Evolutionary conservation across 495 filamentous ascomycete genomes (phyloP), one percentile per base, ranked within the genome.

Genomic region (Aspergillus asperescens): DNA sequence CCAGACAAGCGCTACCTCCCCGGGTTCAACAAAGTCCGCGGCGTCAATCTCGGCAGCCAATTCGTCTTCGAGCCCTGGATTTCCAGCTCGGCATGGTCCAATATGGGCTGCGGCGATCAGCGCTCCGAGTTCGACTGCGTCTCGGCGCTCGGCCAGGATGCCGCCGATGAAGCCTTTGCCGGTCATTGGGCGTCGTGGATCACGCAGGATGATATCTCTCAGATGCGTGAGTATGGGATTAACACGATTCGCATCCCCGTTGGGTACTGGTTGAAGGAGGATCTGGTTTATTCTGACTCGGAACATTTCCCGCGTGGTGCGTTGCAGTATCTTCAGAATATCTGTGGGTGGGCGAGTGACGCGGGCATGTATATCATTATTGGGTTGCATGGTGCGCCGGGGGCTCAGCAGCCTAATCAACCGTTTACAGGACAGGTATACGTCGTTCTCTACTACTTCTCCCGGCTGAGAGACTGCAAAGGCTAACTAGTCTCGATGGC

Each of bases 11-110:
- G 25, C 28, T 48, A 28, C 28, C 29, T 48, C 20, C 32, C 40
- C 3, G 49, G 44, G 7, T 57, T 37, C 32, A 65, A 64, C 54
- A 82, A 81, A 61, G 74, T 86, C 41, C 76, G 80, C 0, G 81
- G 81, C 15, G 81, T 86, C 7, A 82, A 84, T 50, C 67, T 85
- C 5, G 80, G 82, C 27, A 77, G 77, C 7, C 68, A 77, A 7
- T 84, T 84, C 55, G 65, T 82, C 27, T 67, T 84, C 47, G 81
- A 84, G 60, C 78, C 79, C 1, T 84, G 80, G 81, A 77, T 84
- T 60, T 73, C 73, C 9, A 45, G 55, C 6, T 64, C 62, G 15
- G 71, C 71, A 42, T 85, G 80, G 79, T 56, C 10, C 13, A 46
- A 55, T 24, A 80, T 84, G 70, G 81, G 82, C 25, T 85, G 82